These are phyloP conservation scores for Trichoderma simmonsii DNA, from an alignment of 2,329 filamentous ascomycete genomes.

Conservation along the genomic window DNA sequence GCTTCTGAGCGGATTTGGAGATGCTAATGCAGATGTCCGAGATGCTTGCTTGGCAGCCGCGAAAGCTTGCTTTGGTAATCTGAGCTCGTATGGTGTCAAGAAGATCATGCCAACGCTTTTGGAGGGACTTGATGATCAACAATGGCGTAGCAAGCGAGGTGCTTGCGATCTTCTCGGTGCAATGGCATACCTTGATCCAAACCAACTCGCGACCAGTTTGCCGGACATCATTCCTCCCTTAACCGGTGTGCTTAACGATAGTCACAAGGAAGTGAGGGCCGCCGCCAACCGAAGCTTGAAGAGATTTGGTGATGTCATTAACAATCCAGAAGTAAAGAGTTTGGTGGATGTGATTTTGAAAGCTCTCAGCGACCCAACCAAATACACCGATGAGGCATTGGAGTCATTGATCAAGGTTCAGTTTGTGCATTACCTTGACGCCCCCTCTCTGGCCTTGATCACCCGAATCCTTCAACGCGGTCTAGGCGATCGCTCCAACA, in stretches of 20 bases:
- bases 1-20: constrained; percentile 83
- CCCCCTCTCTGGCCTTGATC: constrained; percentile 89
- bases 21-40: constrained; percentile 82
- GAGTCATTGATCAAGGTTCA: constrained; percentile 96
- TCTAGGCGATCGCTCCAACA: constrained; percentile 83
- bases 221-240: constrained; percentile 96
- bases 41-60: constrained; percentile 90
- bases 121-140: constrained; percentile 86
- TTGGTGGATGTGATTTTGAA: constrained; percentile 90
- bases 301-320: constrained; percentile 97
- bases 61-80: constrained; percentile 87
- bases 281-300: constrained; percentile 95
- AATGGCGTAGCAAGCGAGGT: constrained; percentile 98
- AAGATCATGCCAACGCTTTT: constrained; percentile 88
- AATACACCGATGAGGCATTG: constrained; percentile 91
- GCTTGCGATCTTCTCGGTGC: constrained; percentile 94
- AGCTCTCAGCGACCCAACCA: constrained; percentile 94
- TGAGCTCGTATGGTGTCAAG: constrained; percentile 96
- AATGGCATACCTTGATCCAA: constrained; percentile 97
- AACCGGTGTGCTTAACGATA: constrained; percentile 92
- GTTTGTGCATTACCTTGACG: constrained; percentile 97
- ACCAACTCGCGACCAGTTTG: constrained; percentile 86
- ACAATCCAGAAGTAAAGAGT: constrained; percentile 93
- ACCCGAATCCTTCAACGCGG: constrained; percentile 94
- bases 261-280: constrained; percentile 90